These are phyloP conservation scores for Geotrichum fermentans DNA, from an alignment of 1,139 yeast genomes.

Conservation along the genomic window DNA sequence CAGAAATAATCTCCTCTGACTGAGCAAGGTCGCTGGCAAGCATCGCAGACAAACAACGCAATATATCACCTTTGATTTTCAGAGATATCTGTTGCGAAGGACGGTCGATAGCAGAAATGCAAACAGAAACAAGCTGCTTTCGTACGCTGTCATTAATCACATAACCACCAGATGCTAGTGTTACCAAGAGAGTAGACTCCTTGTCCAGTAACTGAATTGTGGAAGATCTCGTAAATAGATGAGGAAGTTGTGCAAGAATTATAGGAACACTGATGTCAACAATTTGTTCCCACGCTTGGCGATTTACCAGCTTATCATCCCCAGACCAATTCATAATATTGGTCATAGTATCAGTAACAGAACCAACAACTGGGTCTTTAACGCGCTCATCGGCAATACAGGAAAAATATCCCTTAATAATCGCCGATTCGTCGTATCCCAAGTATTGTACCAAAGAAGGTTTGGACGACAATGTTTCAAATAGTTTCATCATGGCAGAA, in stretches of 20 bases:
- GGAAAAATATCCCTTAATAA: conserved; percentile 53
- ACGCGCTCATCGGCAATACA: conserved; percentile 52
- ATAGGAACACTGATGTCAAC: conserved; percentile 33
- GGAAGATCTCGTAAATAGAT: conserved; percentile 27
- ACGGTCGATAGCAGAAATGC: conserved; percentile 59
- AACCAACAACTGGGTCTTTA: conserved; percentile 60
- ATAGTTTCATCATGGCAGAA: conserved; percentile 68
- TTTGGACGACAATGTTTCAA: conserved; percentile 57
- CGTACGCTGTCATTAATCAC: conserved; percentile 57
- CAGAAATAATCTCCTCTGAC: conserved; percentile 49
- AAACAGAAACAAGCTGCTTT: conserved; percentile 51
- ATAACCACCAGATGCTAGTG: conserved; percentile 55
- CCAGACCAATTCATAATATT: conserved; percentile 45
- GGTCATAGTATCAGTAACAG: conserved; percentile 54
- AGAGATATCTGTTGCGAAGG: conserved; percentile 53
- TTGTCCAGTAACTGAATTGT: conserved; percentile 40
- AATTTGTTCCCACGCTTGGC: conserved; percentile 18
- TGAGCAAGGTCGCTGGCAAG: conserved; percentile 51
- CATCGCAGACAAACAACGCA: conserved; percentile 54
- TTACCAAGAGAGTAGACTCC: conserved; percentile 52
- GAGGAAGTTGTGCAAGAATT: conserved; percentile 31
- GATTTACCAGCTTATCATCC: conserved; percentile 33
- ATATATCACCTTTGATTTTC: conserved; percentile 51
- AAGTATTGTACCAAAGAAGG: conserved; percentile 50
- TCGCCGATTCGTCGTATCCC: conserved; percentile 44